Conservation (phyloP, 257 asterid species). For the Oldenlandia corymbosa region DNA sequence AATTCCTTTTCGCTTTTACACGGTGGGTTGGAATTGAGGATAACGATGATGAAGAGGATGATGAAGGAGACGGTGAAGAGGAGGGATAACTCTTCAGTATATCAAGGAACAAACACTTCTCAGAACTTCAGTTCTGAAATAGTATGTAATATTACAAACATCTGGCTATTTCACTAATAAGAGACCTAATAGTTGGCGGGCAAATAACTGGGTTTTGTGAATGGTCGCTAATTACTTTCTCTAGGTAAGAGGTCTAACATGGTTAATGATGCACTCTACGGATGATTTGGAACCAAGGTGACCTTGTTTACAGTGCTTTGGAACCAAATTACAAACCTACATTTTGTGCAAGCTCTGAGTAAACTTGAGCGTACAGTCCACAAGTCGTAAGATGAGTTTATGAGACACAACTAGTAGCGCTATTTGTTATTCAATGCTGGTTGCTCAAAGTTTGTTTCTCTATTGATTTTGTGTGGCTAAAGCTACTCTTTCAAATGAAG, state of each 20-base stretch:
- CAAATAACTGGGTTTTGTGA: background rate
- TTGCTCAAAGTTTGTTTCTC: too few relatives aligned
- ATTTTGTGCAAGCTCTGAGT: too few relatives aligned
- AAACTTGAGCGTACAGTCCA: too few relatives aligned
- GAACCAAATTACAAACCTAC: too few relatives aligned
- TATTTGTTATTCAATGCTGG: too few relatives aligned
- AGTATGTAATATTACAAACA: background rate
- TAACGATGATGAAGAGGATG: constrained; percentile 39
- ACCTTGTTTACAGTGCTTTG: too few relatives aligned
- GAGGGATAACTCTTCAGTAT: background rate
- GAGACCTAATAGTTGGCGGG: background rate
- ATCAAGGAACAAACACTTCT: background rate
- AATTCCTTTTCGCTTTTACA: constrained; percentile 84
- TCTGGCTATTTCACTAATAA: background rate
- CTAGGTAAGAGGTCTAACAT: background rate
- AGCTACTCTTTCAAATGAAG: background rate
- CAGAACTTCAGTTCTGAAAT: background rate
- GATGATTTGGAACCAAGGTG: too few relatives aligned
- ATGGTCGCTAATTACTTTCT: background rate
- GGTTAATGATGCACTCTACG: too few relatives aligned
- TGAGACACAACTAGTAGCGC: too few relatives aligned
- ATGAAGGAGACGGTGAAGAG: background rate
- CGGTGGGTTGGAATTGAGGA: constrained; percentile 87
- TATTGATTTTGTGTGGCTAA: too few relatives aligned
- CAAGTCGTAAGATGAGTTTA: too few relatives aligned